Base-by-base conservation (phyloP, 768 basidiomycete genomes). In the Ephemerocybe angulata region DNA sequence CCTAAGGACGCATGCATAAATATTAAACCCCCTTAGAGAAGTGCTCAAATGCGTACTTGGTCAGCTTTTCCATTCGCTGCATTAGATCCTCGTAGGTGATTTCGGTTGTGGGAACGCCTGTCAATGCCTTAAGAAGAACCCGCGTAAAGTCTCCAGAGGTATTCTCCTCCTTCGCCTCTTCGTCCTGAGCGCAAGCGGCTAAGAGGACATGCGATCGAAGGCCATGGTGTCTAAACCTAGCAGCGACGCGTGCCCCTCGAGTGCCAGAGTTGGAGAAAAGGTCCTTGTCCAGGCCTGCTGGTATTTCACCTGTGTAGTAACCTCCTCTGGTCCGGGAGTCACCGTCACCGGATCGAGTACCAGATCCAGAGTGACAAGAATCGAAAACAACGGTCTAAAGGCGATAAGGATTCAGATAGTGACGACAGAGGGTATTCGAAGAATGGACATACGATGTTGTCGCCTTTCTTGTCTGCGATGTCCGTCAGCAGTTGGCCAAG, bases 341-440 rank as follows among this genome's bases (percentile, higher is more conserved):
- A 12, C 48, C 21, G 6, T 5, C 17, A 35, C 8, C 19, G 4
- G 42, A 44, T 46, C 52, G 31, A 52, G 60, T 55, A 17, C 55
- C 55, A 52, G 21, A 21, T 42, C 60, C 58, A 10, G 62, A 57
- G 37, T 57, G 48, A 28, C 62, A 63, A 28, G 56, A 63, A 31
- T 63, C 62, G 17, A 60, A 54, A 17, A 63, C 57, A 11, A 61
- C 50, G 4, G 60, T 59, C 62, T 63, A 31, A n/a, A n/a, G n/a
- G n/a, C n/a, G 8, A n/a, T n/a, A n/a, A 28, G 21, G 15, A 33
- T 42, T 8, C 28, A 27, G 35, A 29, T 29, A 43, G 8, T 3
- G 12, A 15, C 5, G 21, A 29, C 21, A 33, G 6, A 29, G 4
- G 19, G 10, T 21, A 17, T 3, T 50, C 17, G 25, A 24, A 8